Percentiles rank a stretch among this genome's conserved stretches.
These are phyloP conservation scores for Trametes maxima DNA, from an alignment of 768 basidiomycete species.

Conservation along the genomic window DNA sequence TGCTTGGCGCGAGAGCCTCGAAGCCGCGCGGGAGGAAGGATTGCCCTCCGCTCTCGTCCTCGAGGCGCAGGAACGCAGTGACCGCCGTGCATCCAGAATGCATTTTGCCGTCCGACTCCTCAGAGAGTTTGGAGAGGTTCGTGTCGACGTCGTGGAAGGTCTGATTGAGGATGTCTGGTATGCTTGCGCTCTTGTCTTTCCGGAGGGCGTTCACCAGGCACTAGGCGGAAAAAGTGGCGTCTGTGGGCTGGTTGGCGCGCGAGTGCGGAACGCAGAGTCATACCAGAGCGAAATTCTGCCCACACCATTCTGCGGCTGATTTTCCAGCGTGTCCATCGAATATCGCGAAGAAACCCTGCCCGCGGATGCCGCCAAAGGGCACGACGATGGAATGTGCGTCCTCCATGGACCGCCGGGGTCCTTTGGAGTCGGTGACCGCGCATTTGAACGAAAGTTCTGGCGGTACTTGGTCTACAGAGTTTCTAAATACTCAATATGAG, in stretches of 20 bases:
- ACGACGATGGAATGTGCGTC: slow-evolving; percentile 96
- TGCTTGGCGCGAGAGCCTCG: slow-evolving; percentile 25
- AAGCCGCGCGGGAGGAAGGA: slow-evolving; percentile 51
- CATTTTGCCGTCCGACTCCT: slow-evolving; percentile 87
- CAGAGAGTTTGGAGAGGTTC: slow-evolving; percentile 79
- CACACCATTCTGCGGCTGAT: slow-evolving; percentile 99
- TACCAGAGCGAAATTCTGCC: slow-evolving; percentile 92
- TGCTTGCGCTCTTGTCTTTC: slow-evolving; percentile 52
- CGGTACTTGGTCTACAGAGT: slow-evolving; percentile 13
- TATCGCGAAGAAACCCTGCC: slow-evolving; percentile 97
- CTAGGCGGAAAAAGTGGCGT: slow-evolving; percentile 33
- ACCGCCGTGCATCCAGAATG: slow-evolving; percentile 98
- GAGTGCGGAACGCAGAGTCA: slow-evolving; percentile 21
- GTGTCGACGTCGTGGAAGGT: slow-evolving; percentile 94
- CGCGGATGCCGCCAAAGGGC: slow-evolving; percentile 87
- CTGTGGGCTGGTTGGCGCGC: slow-evolving; percentile 8
- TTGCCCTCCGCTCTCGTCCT: slow-evolving; percentile 77
- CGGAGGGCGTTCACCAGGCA: slow-evolving; percentile 73
- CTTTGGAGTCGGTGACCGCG: slow-evolving; percentile 81
- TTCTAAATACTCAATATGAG: not conserved
- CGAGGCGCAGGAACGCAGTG: slow-evolving; percentile 91
- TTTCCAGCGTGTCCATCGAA: slow-evolving; percentile 99
- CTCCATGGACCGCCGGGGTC: slow-evolving; percentile 92
- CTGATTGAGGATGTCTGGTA: slow-evolving; percentile 89
- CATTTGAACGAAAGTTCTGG: slow-evolving; percentile 41